Evolutionary conservation across 2,329 filamentous ascomycete species (phyloP).

Genomic region (Colletotrichum gloeosporioides): DNA sequence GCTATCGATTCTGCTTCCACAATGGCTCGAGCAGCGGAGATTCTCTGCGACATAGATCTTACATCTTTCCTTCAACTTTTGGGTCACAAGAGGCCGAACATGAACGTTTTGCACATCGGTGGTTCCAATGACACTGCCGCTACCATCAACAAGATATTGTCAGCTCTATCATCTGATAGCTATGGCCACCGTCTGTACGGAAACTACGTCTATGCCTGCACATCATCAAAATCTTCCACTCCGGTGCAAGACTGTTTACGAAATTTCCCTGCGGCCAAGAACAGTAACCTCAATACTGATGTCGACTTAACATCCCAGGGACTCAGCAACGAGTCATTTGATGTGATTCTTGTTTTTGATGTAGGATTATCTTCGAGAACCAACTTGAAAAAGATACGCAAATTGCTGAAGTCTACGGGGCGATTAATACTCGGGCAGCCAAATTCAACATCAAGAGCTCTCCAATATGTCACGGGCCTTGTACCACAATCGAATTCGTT

Average conservation of each 20-base stretch:
- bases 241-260: not conserved
- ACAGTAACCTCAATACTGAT: conserved; percentile 31
- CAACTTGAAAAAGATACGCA: not conserved
- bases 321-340: conserved; percentile 29
- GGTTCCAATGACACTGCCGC: not conserved
- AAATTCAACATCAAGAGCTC: not conserved
- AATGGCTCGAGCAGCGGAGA: too few species aligned
- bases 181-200: not conserved
- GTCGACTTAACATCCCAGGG: conserved; percentile 27
- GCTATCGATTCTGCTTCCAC: not conserved
- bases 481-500: not conserved
- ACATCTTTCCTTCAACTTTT: conserved; percentile 8
- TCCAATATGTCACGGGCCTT: not conserved
- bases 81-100: conserved; percentile 27
- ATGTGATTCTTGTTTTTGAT: conserved; percentile 22
- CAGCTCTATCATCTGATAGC: not conserved
- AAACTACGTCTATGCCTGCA: conserved; percentile 32
- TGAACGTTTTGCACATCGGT: conserved; percentile 7
- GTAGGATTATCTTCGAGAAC: not conserved
- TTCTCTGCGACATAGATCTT: not conserved
- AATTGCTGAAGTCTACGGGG: not conserved
- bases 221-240: conserved; percentile 22
- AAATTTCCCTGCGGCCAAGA: not conserved
- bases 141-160: not conserved
- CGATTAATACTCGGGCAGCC: not conserved